Evolutionary conservation across 2,329 filamentous ascomycete genomes (phyloP).

Genomic region (Fusarium pilosicola): DNA sequence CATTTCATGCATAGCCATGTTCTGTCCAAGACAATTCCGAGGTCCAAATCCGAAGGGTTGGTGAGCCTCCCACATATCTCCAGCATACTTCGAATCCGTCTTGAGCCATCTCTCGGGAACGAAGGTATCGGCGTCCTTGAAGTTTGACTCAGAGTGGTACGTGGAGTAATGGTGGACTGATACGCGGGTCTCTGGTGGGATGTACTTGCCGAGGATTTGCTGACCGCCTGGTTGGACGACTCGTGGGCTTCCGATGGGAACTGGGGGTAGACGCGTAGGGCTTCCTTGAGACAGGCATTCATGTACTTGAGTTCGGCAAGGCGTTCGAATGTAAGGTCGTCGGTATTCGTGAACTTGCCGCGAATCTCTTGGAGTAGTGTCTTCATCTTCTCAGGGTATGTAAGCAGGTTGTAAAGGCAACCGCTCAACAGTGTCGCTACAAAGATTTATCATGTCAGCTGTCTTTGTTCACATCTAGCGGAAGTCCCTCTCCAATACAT

Average conservation of each 20-base stretch:
- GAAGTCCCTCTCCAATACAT: rapidly evolving
- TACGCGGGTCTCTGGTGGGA: neutral
- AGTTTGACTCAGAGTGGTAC: slow-evolving; percentile 10
- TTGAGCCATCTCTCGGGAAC: slow-evolving; percentile 9
- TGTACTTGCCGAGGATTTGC: slow-evolving; percentile 7
- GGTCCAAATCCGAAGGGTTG: slow-evolving; percentile 8
- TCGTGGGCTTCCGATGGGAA: slow-evolving; percentile 11
- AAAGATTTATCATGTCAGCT: neutral
- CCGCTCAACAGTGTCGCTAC: slow-evolving; percentile 5
- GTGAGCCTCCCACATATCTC: slow-evolving; percentile 4
- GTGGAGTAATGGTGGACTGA: slow-evolving; percentile 21
- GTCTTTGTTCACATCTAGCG: neutral
- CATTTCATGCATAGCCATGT: slow-evolving; percentile 24
- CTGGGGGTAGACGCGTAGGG: neutral
- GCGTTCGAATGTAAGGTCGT: neutral
- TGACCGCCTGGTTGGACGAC: neutral
- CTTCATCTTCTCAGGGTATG: neutral
- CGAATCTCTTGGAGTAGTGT: neutral
- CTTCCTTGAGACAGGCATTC: slow-evolving; percentile 11
- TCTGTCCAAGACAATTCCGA: slow-evolving; percentile 3
- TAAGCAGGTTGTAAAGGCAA: neutral
- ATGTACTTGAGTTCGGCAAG: neutral
- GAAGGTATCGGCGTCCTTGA: neutral
- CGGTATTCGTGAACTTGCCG: neutral
- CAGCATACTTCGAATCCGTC: neutral